Evolutionary conservation across 805 yeast species (phyloP), one percentile per base, ranked within the genome.

Genomic region (Jamesozyma hellenica): DNA sequence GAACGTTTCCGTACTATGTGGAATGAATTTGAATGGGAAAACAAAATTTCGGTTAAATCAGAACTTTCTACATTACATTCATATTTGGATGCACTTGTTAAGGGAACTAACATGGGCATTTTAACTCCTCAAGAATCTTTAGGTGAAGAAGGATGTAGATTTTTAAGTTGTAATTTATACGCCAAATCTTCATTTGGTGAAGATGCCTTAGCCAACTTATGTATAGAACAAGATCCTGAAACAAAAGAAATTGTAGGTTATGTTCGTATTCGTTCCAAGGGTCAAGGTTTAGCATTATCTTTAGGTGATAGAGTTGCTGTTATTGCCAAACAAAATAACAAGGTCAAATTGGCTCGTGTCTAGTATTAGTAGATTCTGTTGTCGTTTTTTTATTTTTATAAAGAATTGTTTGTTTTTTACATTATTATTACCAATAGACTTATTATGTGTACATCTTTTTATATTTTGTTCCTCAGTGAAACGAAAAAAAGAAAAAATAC

Each of bases 1-100:
- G 76, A 79, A 34, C 82, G 76, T 50, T 92, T 92, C 82, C 82
- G 98, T 57, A 75, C 79, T 54, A 90, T 88, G 97, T 92, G 99
- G 99, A 86, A 87, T 60, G 96, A 88, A 61, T 92, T 94, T 59
- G 99, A 92, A 66, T 92, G 98, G 98, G 98, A 92, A 65, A 92
- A 92, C 69, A 92, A 92, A 69, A 88, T 92, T 51, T 83, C 88
- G 44, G 83, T 92, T 58, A 79, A 81, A 50, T 77, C 94, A 2
- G 72, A 70, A 39, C 68, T 79, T 47, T 61, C 72, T 26, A 65
- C 84, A 1, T 71, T 94, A 55, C 79, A 80, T 56, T 83, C 75
- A 35, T 92, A 85, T 63, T 69, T 92, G 61, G 82, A 79, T 43
- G 79, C 74, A 53, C 67, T 92, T 39, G 46, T 52, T 11, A 67